Conservation (phyloP, 2,329 filamentous ascomycete genomes). For the Acrodontium crateriforme region DNA sequence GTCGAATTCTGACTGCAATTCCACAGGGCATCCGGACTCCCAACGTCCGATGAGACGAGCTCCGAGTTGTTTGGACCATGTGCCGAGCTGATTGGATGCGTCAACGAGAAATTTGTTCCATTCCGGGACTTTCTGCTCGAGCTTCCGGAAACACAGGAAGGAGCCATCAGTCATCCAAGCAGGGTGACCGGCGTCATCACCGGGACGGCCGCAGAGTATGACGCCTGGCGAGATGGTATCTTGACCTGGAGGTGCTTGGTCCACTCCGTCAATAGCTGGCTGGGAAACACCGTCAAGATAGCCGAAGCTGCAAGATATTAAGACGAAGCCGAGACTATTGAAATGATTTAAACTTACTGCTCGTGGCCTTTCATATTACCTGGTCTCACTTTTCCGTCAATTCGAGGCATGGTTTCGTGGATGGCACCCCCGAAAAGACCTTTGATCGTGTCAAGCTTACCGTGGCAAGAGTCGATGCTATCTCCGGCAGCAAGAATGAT, state of each 20-base stretch:
- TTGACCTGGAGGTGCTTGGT: constrained; percentile 18
- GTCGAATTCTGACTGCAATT: constrained; percentile 14
- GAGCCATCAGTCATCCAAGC: constrained; percentile 32
- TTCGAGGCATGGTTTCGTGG: constrained; percentile 18
- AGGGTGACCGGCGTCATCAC: constrained; percentile 19
- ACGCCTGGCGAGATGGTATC: constrained; percentile 22
- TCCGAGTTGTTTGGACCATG: constrained; percentile 25
- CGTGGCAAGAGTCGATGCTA: constrained; percentile 13
- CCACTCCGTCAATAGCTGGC: constrained; percentile 24
- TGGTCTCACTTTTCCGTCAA: constrained; percentile 23
- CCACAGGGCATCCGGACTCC: constrained; percentile 20
- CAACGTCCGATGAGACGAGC: constrained; percentile 32
- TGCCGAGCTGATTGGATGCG: constrained; percentile 17
- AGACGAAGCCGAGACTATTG: too few species aligned
- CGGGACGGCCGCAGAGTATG: constrained; percentile 25
- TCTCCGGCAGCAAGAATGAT: constrained; percentile 25
- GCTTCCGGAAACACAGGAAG: constrained; percentile 31
- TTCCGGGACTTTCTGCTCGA: constrained; percentile 32
- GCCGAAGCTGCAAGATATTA: constrained; percentile 28
- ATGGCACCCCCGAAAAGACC: constrained; percentile 17
- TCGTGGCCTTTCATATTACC: constrained; percentile 24
- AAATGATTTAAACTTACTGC: constrained; percentile 19
- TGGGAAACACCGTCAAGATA: constrained; percentile 31
- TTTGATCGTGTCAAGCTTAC: constrained; percentile 19
- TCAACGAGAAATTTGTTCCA: constrained; percentile 28